Base-by-base conservation (phyloP, 2,329 filamentous ascomycete genomes). In the Colletotrichum eremochloae region DNA sequence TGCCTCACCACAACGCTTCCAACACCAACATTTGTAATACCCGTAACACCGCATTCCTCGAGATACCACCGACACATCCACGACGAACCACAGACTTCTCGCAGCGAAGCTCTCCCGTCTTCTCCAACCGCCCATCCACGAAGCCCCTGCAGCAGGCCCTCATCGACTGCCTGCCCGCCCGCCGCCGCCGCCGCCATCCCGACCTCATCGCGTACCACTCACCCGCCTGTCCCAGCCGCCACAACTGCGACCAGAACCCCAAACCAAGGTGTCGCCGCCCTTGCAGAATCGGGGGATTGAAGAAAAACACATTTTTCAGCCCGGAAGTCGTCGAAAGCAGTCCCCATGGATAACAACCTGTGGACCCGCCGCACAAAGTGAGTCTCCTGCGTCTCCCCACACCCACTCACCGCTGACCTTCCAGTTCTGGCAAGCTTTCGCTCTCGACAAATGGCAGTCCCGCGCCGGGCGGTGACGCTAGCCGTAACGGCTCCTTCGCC, bases 341-440 rank as follows among this genome's bases (percentile, higher is more conserved):
- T 81, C 83, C 84, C 82, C 81, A 90, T 91, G 89, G 89, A 90
- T 83, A 89, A 87, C 81, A 89, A 88, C 81, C 84, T 90, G 86
- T 96, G 94, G 93, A 92, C 90, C 84, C 92, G 94, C 84, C 92
- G 94, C 84, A 92, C 91, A 84, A 95, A 94, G 93, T 95, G 88
- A 83, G 91, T 83, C 65, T 53, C 56, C 42, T 44, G 31, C 12
- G 15, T 44, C 20, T 53, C 52, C 46, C 56, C 72, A 24, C 58
- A 63, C 42, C 38, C 62, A 36, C 57, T 74, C 55, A 61, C 48
- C 67, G 50, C 42, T 64, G 53, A 52, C 57, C 44, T 40, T 70
- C 20, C 80, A 96, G 93, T 87, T 90, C 90, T 84, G 94, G 90
- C 88, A 98, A 97, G 87, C 93, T 98, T 84, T 97, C 95, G 77